phyloP scores from a whole-genome alignment of 371 early-diverging fungal species.

The Zopfochytrium polystomum region DNA sequence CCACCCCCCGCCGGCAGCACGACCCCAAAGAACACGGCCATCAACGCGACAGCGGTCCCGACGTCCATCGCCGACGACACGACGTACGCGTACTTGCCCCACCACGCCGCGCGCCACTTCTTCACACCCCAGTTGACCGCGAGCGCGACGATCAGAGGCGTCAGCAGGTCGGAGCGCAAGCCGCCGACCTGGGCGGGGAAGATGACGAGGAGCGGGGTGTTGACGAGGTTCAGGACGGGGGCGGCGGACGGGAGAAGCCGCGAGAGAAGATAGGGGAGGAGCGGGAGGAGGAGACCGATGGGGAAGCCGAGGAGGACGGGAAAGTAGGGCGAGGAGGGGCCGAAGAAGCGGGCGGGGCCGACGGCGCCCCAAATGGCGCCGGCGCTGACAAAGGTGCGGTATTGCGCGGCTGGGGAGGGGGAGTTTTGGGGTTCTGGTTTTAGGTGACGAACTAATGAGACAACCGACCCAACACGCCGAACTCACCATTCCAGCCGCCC shows the following conservation, averaged over 20 bases:
- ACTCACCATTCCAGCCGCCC: slow-evolving; percentile 1
- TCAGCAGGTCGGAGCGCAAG: too few species aligned
- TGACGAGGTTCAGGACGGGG: slow-evolving; percentile 14
- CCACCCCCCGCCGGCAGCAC: neutral
- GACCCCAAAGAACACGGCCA: slow-evolving; percentile 12
- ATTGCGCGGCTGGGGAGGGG: neutral
- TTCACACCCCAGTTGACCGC: slow-evolving; percentile 14
- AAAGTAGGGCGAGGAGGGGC: slow-evolving; percentile 19
- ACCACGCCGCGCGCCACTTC: neutral
- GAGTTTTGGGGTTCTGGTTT: neutral
- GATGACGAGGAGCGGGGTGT: slow-evolving; percentile 6
- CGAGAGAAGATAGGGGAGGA: slow-evolving; percentile 3
- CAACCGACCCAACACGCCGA: too few species aligned
- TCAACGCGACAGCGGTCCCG: slow-evolving; percentile 12
- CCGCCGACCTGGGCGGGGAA: neutral
- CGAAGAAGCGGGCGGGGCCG: too few species aligned
- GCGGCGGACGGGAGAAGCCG: neutral
- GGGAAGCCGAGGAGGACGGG: slow-evolving; percentile 14
- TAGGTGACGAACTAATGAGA: neutral
- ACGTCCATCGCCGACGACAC: slow-evolving; percentile 20
- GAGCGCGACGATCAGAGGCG: slow-evolving; percentile 11
- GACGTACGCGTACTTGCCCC: slow-evolving; percentile 9
- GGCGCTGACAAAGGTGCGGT: neutral
- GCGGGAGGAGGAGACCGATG: too few species aligned
- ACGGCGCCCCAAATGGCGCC: too few species aligned